Evolutionary conservation across 2,329 filamentous ascomycete genomes (phyloP), one percentile per base, ranked within the genome.

Genomic region (Talaromyces funiculosus): DNA sequence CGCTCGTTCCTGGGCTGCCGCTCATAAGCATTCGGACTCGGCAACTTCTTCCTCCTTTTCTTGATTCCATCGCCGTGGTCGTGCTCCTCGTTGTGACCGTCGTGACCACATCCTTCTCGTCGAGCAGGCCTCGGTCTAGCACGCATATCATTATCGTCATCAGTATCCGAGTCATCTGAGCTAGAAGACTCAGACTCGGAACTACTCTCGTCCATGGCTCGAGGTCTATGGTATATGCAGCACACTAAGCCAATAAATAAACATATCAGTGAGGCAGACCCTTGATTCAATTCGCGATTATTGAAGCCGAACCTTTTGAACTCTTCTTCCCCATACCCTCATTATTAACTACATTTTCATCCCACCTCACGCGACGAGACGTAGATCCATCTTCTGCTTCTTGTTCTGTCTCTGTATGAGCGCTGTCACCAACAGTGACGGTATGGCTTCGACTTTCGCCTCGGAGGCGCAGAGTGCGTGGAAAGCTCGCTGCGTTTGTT

Each of bases 141-240:
- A 18, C 61, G 51, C 64, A 38, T 54, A 43, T 20, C 58, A 14
- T 18, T 14, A 14, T 45, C 53, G 43, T 60, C 64, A 64, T 63
- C 57, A 35, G 24, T 49, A 37, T 62, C 61, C 16, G 61, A 59
- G 45, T 62, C 58, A 42, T 75, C 73, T 31, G 70, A 73, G 43
- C 77, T 76, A 14, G 75, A 77, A 53, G 79, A 79, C n/a, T 80
- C 76, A 1, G 80, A 82, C 14, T 78, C 66, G n/a, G 76, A 78
- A 62, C 88, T 92, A 33, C 90, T 94, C 73, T 97, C 93, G 72
- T 89, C 91, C 3, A 91, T 86, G 10, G 82, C 84, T 66, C 88
- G 89, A 6, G 91, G 87, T 63, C 89, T 89, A 78, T 97, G 93
- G 78, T 97, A 99, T 75, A 99, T 99, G 75, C 94, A 99, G 82